phyloP scores from a whole-genome alignment of 768 basidiomycete species.

The Pisolithus microcarpus region DNA sequence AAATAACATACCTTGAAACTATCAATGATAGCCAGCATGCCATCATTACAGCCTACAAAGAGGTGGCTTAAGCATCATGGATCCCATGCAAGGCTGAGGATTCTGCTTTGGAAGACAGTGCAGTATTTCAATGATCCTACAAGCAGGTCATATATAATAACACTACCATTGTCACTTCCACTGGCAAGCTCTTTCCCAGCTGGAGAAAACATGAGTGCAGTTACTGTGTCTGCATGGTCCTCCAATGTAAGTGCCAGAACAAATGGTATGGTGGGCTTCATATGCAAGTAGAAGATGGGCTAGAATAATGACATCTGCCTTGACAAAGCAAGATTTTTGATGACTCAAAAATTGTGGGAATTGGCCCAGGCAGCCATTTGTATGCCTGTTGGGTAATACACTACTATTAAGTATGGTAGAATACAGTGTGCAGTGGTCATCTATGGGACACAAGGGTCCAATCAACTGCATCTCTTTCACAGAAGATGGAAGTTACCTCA shows the following conservation, averaged over 20 bases:
- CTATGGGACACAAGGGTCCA: not conserved
- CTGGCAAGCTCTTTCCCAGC: not conserved
- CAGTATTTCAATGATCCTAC: not conserved
- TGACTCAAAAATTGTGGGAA: too few species aligned
- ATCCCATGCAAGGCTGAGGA: slow-evolving; percentile 4
- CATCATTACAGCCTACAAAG: slow-evolving; percentile 3
- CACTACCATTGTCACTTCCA: not conserved
- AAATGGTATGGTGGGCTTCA: not conserved
- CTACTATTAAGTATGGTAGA: not conserved
- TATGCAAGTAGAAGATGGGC: too few species aligned
- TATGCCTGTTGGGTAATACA: too few species aligned
- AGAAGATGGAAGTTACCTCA: not conserved
- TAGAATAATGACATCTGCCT: too few species aligned
- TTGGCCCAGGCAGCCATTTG: too few species aligned
- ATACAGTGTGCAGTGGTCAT: not conserved
- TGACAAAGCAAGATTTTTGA: too few species aligned
- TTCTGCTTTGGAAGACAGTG: not conserved
- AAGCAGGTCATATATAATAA: slow-evolving; percentile 3
- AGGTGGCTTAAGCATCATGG: not conserved
- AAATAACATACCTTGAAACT: not conserved
- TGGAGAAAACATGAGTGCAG: slow-evolving; percentile 1
- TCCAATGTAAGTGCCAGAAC: not conserved
- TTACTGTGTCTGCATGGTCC: not conserved
- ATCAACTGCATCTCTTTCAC: not conserved
- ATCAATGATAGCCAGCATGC: not conserved